phyloP scores from a whole-genome alignment of 2,329 filamentous ascomycete genomes.

The Pseudomassariella vexata region DNA sequence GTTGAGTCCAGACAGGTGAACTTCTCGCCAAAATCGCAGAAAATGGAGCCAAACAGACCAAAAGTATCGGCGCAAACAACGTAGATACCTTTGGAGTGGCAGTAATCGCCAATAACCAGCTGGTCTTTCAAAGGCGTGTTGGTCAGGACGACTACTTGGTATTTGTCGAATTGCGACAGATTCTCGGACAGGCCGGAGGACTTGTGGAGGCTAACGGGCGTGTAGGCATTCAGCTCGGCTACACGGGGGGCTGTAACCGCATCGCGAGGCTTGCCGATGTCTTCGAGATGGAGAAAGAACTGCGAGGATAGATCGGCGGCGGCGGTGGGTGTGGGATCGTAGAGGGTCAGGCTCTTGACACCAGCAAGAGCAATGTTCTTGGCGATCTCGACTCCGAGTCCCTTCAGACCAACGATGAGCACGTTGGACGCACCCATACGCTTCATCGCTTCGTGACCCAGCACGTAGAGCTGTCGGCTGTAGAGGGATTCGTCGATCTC shows the following conservation, averaged over 20 bases:
- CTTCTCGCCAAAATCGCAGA: conserved; percentile 94
- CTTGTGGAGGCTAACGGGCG: conserved; percentile 75
- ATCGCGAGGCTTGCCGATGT: conserved; percentile 89
- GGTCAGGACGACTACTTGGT: conserved; percentile 89
- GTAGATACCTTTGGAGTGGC: conserved; percentile 89
- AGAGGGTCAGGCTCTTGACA: conserved; percentile 92
- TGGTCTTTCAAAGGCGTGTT: conserved; percentile 77
- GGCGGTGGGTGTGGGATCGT: conserved; percentile 78
- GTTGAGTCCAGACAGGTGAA: conserved; percentile 88
- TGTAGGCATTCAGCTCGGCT: conserved; percentile 93
- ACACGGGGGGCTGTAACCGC: conserved; percentile 82
- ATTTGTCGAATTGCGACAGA: conserved; percentile 77
- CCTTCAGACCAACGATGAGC: conserved; percentile 85
- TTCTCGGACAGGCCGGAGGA: conserved; percentile 64
- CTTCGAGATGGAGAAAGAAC: conserved; percentile 85
- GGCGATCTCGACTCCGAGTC: conserved; percentile 93
- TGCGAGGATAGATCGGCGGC: conserved; percentile 92
- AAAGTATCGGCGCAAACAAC: conserved; percentile 84
- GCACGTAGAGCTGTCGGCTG: conserved; percentile 67
- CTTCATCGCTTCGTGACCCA: conserved; percentile 86
- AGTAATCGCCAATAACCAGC: conserved; percentile 81
- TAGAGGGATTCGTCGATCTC: conserved; percentile 71
- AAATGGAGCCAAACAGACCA: conserved; percentile 90
- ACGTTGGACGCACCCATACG: conserved; percentile 96
- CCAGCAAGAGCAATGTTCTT: conserved; percentile 98